Conservation (phyloP, 176 grass and related monocot genomes). For the Aegilops longissima region DNA sequence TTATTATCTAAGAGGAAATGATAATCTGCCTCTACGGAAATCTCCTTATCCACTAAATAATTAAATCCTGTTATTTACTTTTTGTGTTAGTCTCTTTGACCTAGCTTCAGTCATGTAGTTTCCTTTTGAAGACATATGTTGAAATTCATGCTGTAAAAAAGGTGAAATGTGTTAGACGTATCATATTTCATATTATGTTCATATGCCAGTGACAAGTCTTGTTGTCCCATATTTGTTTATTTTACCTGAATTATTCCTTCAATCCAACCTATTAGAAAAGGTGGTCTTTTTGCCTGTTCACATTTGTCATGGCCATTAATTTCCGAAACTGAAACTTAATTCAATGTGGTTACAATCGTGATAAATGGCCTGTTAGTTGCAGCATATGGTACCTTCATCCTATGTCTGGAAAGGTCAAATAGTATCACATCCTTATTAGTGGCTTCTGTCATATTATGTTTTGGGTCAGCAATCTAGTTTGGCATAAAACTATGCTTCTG, state of each 20-base stretch:
- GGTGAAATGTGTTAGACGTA: background rate
- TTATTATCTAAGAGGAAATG: background rate
- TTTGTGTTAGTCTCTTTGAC: background rate
- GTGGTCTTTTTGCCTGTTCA: background rate
- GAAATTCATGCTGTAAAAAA: background rate
- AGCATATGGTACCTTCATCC: background rate
- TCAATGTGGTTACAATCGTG: background rate
- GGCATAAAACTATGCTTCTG: background rate
- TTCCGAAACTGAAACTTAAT: background rate
- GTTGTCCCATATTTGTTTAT: background rate
- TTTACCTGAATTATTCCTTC: background rate
- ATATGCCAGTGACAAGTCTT: background rate
- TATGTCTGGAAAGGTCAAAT: background rate
- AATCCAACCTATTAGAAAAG: background rate
- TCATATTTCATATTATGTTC: background rate
- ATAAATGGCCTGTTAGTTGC: background rate
- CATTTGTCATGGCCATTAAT: background rate
- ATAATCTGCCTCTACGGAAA: background rate
- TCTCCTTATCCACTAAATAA: background rate
- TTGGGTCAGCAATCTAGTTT: background rate
- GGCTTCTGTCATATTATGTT: background rate
- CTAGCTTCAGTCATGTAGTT: background rate
- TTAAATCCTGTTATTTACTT: background rate
- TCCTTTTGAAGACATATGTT: background rate
- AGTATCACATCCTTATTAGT: background rate